Conservation (phyloP, 176 grass and related monocot species). For the Rhynchospora breviuscula region DNA sequence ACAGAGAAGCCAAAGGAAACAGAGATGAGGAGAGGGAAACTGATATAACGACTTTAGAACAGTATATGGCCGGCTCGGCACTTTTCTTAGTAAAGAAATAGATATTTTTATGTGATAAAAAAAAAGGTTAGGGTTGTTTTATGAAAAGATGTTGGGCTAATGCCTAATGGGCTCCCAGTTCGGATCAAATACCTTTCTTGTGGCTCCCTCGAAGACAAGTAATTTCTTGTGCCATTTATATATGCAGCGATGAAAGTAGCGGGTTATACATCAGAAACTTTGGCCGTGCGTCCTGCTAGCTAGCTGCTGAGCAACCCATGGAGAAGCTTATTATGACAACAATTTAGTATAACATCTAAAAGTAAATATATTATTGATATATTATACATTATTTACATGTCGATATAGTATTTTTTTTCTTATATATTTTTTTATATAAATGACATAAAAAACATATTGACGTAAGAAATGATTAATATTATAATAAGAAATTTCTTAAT, state of each 20-base stretch:
- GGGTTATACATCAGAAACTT: neutral
- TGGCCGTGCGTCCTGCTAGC: neutral
- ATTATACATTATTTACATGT: no score
- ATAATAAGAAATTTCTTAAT: no score
- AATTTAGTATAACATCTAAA: neutral
- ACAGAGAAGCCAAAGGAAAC: neutral
- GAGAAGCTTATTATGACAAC: neutral
- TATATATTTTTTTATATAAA: no score
- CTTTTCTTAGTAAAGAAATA: constrained; percentile 21
- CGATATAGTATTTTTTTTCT: no score
- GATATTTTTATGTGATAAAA: neutral
- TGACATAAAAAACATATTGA: no score
- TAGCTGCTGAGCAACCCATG: neutral
- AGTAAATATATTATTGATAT: no score
- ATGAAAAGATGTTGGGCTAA: neutral
- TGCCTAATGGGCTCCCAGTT: neutral
- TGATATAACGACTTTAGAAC: constrained; percentile 21
- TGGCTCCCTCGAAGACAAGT: neutral
- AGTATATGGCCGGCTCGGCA: constrained; percentile 26
- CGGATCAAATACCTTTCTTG: constrained; percentile 24
- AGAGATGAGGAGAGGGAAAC: neutral
- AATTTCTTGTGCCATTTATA: neutral
- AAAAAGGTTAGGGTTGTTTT: neutral
- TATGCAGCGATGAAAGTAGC: neutral
- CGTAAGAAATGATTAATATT: no score